Conservation (phyloP, 257 asterid species). For the Przewalskia tangutica region DNA sequence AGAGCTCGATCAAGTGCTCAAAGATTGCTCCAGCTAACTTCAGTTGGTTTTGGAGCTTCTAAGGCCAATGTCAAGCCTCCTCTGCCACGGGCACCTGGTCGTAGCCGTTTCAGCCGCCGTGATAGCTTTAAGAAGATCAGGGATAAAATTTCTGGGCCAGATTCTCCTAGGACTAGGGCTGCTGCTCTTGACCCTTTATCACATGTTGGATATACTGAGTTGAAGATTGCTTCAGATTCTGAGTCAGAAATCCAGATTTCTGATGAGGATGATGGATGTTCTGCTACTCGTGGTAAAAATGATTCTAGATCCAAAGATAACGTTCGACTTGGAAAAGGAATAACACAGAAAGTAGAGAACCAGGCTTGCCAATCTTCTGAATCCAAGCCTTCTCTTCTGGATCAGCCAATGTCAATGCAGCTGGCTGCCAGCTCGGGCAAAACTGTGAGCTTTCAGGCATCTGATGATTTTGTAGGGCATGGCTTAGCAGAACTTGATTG, state of each 20-base stretch:
- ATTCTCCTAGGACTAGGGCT: constrained; percentile 12
- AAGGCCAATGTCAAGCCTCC: constrained; percentile 72
- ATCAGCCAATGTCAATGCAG: constrained; percentile 18
- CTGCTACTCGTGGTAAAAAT: constrained; percentile 11
- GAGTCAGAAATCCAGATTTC: constrained; percentile 66
- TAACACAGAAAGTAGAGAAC: constrained; percentile 12
- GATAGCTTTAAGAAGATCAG: constrained; percentile 65
- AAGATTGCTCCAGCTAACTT: constrained; percentile 37
- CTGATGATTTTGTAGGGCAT: constrained; percentile 12
- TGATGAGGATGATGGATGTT: constrained; percentile 54
- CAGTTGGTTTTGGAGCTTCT: constrained; percentile 59
- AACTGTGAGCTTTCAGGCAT: constrained; percentile 9
- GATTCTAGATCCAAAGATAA: constrained; percentile 11
- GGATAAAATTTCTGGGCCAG: constrained; percentile 42
- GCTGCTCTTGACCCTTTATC: constrained; percentile 26
- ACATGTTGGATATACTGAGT: constrained; percentile 59
- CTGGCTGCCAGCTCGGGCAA: constrained; percentile 20
- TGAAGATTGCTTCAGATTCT: constrained; percentile 68
- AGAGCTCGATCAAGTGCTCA: constrained; percentile 47
- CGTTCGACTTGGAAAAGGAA: constrained; percentile 12
- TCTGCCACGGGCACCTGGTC: constrained; percentile 57
- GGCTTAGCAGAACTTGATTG: constrained; percentile 30
- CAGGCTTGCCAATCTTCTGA: constrained; percentile 14
- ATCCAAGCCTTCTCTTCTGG: constrained; percentile 21
- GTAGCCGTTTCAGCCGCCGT: constrained; percentile 61